phyloP scores from a whole-genome alignment of 2,329 filamentous ascomycete species.

The Pezicula neosporulosa region DNA sequence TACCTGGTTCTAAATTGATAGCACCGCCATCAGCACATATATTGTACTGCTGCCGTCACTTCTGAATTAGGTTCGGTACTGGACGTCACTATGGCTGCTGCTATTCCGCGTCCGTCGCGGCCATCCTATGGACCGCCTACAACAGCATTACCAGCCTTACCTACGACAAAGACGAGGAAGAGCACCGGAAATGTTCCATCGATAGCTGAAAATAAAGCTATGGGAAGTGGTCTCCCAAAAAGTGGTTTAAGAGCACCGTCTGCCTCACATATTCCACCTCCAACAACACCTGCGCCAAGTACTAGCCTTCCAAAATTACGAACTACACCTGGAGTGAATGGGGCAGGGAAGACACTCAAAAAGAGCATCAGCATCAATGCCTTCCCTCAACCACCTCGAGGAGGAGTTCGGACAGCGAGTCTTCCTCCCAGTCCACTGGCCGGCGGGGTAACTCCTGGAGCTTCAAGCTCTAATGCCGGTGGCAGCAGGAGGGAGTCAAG shows the following conservation, averaged over 20 bases:
- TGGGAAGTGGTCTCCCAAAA: slow-evolving; percentile 38
- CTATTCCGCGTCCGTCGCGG: slow-evolving; percentile 52
- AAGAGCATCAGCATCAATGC: slow-evolving; percentile 92
- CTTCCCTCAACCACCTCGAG: slow-evolving; percentile 84
- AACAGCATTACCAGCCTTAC: slow-evolving; percentile 69
- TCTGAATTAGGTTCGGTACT: neutral
- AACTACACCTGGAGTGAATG: slow-evolving; percentile 51
- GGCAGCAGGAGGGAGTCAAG: slow-evolving; percentile 17
- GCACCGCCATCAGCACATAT: neutral
- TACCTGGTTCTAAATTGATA: neutral
- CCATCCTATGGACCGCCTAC: slow-evolving; percentile 69
- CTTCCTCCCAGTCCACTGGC: slow-evolving; percentile 60
- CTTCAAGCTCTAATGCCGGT: slow-evolving; percentile 4
- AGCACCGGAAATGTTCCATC: slow-evolving; percentile 48
- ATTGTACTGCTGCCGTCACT: neutral
- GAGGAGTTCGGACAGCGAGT: slow-evolving; percentile 54
- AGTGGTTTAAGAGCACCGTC: slow-evolving; percentile 59
- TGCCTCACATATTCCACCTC: slow-evolving; percentile 47
- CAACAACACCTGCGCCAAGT: slow-evolving; percentile 44
- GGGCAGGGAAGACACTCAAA: slow-evolving; percentile 66
- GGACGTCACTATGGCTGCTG: slow-evolving; percentile 20
- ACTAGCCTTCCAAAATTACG: slow-evolving; percentile 54
- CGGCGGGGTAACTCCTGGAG: slow-evolving; percentile 33
- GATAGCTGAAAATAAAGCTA: slow-evolving; percentile 14
- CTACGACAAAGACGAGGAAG: slow-evolving; percentile 67